Conservation (phyloP, 2,329 filamentous ascomycete genomes). For the Clarireedia paspali region DNA sequence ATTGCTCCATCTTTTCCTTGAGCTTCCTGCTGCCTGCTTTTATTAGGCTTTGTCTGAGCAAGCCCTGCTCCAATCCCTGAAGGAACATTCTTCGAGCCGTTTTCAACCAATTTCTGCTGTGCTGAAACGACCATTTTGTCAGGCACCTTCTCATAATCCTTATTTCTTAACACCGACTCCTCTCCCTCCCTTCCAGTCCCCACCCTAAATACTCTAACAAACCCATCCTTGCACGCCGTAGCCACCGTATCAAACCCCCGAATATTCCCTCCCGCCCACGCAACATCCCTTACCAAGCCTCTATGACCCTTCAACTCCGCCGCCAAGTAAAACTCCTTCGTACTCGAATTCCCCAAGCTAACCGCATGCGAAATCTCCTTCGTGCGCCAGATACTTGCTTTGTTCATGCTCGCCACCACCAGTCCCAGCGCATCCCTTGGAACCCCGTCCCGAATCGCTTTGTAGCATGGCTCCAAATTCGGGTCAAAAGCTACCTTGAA, state of each 20-base stretch:
- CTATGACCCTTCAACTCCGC: conserved; percentile 67
- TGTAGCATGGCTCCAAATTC: conserved; percentile 73
- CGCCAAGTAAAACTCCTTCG: conserved; percentile 78
- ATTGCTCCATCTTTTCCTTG: conserved; percentile 55
- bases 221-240: conserved; percentile 87
- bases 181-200: conserved; percentile 47
- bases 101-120: conserved; percentile 18
- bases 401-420: conserved; percentile 79
- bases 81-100: conserved; percentile 30
- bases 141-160: conserved; percentile 27
- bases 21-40: conserved; percentile 37
- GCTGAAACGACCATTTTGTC: conserved; percentile 21
- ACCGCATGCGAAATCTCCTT: conserved; percentile 43
- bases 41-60: conserved; percentile 34
- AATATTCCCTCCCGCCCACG: conserved; percentile 89
- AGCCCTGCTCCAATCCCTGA: conserved; percentile 48
- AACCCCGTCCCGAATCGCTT: conserved; percentile 71
- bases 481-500: conserved; percentile 87
- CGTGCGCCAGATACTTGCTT: conserved; percentile 77
- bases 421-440: conserved; percentile 71
- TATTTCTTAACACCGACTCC: conserved; percentile 14
- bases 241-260: conserved; percentile 85
- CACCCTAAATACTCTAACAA: conserved; percentile 79
- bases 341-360: conserved; percentile 47
- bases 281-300: conserved; percentile 75